These are phyloP conservation scores for Pichia sp. DNA, from an alignment of 1,139 yeast species.

Conservation along the genomic window DNA sequence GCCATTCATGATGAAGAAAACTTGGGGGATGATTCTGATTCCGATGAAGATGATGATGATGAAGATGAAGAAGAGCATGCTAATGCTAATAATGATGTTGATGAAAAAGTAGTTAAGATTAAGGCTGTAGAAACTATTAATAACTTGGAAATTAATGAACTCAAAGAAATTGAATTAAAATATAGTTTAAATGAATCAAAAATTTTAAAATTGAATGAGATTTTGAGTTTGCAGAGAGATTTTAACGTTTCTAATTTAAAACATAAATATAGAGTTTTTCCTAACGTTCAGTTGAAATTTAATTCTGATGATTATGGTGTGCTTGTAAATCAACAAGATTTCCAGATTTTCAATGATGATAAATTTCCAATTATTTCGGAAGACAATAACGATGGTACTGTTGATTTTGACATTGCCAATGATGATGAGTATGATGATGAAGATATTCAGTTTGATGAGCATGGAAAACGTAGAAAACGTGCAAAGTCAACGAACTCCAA, in stretches of 20 bases:
- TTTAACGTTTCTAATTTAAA: constrained; percentile 54
- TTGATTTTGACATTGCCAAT: constrained; percentile 14
- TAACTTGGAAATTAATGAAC: background rate
- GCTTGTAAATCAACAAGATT: constrained; percentile 57
- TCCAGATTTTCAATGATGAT: constrained; percentile 51
- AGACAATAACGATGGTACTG: constrained; percentile 18
- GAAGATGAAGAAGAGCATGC: background rate
- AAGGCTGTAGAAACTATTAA: background rate
- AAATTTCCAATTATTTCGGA: constrained; percentile 19
- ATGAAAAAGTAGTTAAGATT: constrained; percentile 19
- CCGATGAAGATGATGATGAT: constrained; percentile 4
- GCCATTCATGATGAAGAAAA: constrained; percentile 11
- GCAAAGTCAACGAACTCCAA: background rate
- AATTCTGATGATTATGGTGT: constrained; percentile 85
- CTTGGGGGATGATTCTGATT: constrained; percentile 3
- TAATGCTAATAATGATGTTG: constrained; percentile 6
- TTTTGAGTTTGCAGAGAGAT: constrained; percentile 43
- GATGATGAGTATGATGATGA: constrained; percentile 8
- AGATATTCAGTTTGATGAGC: constrained; percentile 9
- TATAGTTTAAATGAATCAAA: constrained; percentile 20
- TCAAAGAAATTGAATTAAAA: constrained; percentile 9
- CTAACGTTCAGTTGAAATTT: constrained; percentile 50
- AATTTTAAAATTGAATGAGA: constrained; percentile 25
- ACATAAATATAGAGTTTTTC: constrained; percentile 74
- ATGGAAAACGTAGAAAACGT: constrained; percentile 17